Evolutionary conservation across 176 grass and related monocot genomes (phyloP).

Genomic region (Phoenix dactylifera): DNA sequence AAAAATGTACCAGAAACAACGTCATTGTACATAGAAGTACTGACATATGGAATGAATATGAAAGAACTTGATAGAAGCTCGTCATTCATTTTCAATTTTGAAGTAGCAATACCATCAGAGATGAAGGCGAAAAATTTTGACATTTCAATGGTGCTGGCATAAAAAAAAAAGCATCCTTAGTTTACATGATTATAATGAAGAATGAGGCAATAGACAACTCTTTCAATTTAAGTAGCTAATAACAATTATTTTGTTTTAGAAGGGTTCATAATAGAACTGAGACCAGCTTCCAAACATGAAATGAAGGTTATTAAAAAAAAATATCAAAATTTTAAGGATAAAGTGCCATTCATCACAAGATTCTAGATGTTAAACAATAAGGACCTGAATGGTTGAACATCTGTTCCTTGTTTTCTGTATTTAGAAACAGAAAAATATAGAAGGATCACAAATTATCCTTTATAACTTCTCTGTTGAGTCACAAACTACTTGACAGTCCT

Average conservation of each 20-base stretch:
- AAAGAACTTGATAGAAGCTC: constrained; percentile 51
- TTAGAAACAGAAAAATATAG: too few species aligned
- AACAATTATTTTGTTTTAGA: too few species aligned
- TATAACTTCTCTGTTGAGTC: too few species aligned
- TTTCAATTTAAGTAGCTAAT: too few species aligned
- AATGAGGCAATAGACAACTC: background rate
- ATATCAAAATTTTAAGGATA: too few species aligned
- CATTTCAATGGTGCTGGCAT: constrained; percentile 69
- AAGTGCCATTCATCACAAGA: too few species aligned
- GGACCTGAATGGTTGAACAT: too few species aligned
- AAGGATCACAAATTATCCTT: too few species aligned
- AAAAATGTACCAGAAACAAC: constrained; percentile 46
- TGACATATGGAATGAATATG: constrained; percentile 61
- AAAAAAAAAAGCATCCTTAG: constrained; percentile 24
- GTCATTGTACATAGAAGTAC: constrained; percentile 23
- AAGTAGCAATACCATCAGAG: constrained; percentile 45
- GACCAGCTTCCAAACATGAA: background rate
- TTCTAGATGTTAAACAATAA: too few species aligned
- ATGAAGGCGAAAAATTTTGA: constrained; percentile 69
- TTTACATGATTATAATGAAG: constrained; percentile 21
- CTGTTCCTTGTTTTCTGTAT: too few species aligned
- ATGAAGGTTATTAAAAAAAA: background rate
- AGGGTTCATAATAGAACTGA: too few species aligned
- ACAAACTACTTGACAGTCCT: too few species aligned
- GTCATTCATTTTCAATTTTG: constrained; percentile 52